Evolutionary conservation across 352 stramenopile species (phyloP), one percentile per base, ranked within the genome.

Genomic region (Globisporangium carolinianum): DNA sequence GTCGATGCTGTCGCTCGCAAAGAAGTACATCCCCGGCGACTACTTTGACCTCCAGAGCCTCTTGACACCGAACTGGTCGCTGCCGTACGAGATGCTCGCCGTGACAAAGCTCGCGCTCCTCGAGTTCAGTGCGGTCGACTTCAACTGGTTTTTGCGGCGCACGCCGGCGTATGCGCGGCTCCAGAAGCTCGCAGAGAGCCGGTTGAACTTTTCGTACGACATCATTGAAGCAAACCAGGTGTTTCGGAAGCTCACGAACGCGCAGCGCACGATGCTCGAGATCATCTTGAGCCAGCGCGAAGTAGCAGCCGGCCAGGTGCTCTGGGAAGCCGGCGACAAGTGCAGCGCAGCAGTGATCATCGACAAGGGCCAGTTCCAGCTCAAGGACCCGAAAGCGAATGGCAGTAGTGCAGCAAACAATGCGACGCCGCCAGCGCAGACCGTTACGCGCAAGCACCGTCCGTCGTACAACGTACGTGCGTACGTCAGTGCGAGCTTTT

Each of bases 41-140:
- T 97, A 95, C 69, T 96, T 96, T 60, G 83, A 94, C 47, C 69
- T 94, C 7, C 81, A 90, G 53, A 87, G 72, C n/a, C 63, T 94
- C 35, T 48, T 94, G 47, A 89, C 80, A 2, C 83, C 79, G 14
- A 79, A 87, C 55, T 87, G 73, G 69, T 62, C 62, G 53, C 61
- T 85, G 12, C 76, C 73, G 32, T 89, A 83, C 48, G 71, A 83
- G 58, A 87, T 87, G 74, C 56, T 87, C 32, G 80, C 78, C 6
- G 63, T 68, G 37, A 86, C 74, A 14, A 88, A 86, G 61, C 65
- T 91, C 24, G 93, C 81, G 17, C 63, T 86, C 51, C 75, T 89
- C 56, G 69, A 91, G 64, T 95, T 95, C 57, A 89, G 91, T 46
- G 75, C 80, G 1, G 50, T 76, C 24, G 85, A 92, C 61, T 94